phyloP scores from a whole-genome alignment of 768 basidiomycete species.

The Boletellus sp. region DNA sequence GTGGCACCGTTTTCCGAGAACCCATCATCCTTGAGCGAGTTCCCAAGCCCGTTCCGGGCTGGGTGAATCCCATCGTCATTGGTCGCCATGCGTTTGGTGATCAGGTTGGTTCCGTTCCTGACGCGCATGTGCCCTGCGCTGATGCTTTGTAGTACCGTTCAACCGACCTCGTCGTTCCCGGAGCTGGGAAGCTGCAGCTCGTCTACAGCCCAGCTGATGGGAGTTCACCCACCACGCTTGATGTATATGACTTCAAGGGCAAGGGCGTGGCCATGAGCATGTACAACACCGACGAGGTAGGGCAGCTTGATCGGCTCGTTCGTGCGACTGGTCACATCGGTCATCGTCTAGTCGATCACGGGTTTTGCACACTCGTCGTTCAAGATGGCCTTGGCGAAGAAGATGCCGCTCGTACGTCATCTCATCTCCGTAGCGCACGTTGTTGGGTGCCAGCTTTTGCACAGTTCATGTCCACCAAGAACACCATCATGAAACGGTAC shows the following conservation, averaged over 20 bases:
- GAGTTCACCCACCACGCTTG: slow-evolving; percentile 56
- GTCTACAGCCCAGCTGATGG: slow-evolving; percentile 84
- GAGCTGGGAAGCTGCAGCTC: slow-evolving; percentile 90
- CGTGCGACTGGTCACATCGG: not conserved
- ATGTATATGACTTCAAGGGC: slow-evolving; percentile 94
- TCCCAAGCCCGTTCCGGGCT: slow-evolving; percentile 93
- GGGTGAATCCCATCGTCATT: slow-evolving; percentile 94
- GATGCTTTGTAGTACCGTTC: slow-evolving; percentile 69
- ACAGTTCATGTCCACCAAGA: slow-evolving; percentile 97
- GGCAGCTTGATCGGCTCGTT: slow-evolving; percentile 5
- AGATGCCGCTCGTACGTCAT: slow-evolving; percentile 62
- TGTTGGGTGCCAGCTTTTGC: not conserved
- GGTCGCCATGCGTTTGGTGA: slow-evolving; percentile 98
- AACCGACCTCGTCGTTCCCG: slow-evolving; percentile 89
- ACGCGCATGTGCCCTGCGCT: slow-evolving; percentile 1
- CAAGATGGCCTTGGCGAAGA: slow-evolving; percentile 88
- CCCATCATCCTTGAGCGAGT: slow-evolving; percentile 91
- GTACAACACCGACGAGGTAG: slow-evolving; percentile 96
- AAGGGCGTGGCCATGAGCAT: slow-evolving; percentile 92
- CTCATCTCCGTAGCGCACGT: slow-evolving; percentile 7
- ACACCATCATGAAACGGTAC: slow-evolving; percentile 95
- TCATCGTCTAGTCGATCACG: slow-evolving; percentile 62
- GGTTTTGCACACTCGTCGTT: slow-evolving; percentile 98
- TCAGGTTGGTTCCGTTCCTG: slow-evolving; percentile 49
- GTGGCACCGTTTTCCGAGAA: slow-evolving; percentile 97